Evolutionary conservation across 2,329 filamentous ascomycete genomes (phyloP).

Genomic region (Mycosphaerella sp.): DNA sequence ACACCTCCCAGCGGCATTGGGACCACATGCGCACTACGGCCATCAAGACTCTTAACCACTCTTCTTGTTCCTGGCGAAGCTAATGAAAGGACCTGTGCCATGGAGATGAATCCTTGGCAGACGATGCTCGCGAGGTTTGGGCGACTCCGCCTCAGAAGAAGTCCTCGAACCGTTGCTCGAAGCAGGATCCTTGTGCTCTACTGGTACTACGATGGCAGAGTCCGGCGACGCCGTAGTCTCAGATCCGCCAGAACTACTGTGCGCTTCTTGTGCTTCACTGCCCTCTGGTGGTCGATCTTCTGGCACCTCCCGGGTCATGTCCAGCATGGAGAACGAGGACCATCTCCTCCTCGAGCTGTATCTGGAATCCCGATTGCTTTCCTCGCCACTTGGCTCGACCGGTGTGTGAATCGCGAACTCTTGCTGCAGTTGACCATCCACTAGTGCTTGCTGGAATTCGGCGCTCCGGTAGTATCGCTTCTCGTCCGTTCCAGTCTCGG

Average conservation of each 20-base stretch:
- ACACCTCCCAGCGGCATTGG: no score
- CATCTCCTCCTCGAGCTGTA: conserved; percentile 4
- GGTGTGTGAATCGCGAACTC: conserved; percentile 2
- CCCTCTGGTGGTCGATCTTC: conserved; percentile 1
- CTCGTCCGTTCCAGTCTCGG: conserved; percentile 14
- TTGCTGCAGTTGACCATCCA: conserved; percentile 15
- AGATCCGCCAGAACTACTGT: background rate
- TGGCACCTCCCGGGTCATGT: background rate
- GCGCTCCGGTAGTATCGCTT: conserved; percentile 18
- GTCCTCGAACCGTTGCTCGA: background rate
- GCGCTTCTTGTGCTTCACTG: background rate
- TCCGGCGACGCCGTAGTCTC: background rate
- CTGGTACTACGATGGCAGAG: background rate
- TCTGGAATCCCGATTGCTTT: conserved; percentile 8
- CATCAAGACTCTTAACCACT: background rate
- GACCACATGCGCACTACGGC: no score
- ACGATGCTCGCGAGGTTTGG: background rate
- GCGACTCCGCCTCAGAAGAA: background rate
- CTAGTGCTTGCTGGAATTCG: conserved; percentile 20
- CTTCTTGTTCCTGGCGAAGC: background rate
- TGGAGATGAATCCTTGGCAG: conserved; percentile 1
- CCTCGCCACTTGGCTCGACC: background rate
- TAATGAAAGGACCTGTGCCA: background rate
- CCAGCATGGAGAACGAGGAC: conserved; percentile 7
- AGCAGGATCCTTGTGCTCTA: background rate